phyloP scores from a whole-genome alignment of 345 rosid species.

The Kandelia obovata region DNA sequence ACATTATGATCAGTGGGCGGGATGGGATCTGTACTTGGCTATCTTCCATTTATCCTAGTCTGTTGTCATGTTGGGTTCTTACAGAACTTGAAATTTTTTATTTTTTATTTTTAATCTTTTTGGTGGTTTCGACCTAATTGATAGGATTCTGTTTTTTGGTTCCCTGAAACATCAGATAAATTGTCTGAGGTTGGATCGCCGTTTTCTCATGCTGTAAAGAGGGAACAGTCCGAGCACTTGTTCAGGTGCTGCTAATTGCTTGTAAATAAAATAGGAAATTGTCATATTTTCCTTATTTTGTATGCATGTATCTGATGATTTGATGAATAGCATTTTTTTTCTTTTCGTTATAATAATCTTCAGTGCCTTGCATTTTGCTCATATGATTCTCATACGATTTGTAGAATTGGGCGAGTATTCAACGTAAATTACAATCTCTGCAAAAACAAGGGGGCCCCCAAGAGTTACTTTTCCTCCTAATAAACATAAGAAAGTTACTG shows the following conservation, averaged over 20 bases:
- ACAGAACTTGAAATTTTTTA: too few relatives aligned
- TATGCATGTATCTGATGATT: conserved; percentile 19
- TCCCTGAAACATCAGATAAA: conserved; percentile 7
- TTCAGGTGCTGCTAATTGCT: conserved; percentile 30
- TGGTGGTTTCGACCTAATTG: background rate
- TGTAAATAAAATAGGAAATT: conserved; percentile 49
- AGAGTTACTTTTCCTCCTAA: too few relatives aligned
- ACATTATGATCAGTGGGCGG: background rate
- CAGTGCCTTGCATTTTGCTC: too few relatives aligned
- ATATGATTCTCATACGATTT: too few relatives aligned
- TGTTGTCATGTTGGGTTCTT: background rate
- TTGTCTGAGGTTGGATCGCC: conserved; percentile 18
- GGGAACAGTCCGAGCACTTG: conserved; percentile 13
- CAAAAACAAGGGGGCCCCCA: too few relatives aligned
- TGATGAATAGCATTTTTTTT: background rate
- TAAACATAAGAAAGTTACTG: too few relatives aligned
- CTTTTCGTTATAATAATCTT: background rate
- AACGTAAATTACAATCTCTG: too few relatives aligned
- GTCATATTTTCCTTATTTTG: conserved; percentile 5
- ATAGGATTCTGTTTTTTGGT: background rate
- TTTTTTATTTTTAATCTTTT: too few relatives aligned
- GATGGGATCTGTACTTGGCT: background rate
- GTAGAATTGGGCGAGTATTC: too few relatives aligned
- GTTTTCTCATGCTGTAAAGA: conserved; percentile 17
- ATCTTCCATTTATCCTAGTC: background rate